Evolutionary conservation across 2,329 filamentous ascomycete genomes (phyloP), one percentile per base, ranked within the genome.

Genomic region (Dactylellina sp.): DNA sequence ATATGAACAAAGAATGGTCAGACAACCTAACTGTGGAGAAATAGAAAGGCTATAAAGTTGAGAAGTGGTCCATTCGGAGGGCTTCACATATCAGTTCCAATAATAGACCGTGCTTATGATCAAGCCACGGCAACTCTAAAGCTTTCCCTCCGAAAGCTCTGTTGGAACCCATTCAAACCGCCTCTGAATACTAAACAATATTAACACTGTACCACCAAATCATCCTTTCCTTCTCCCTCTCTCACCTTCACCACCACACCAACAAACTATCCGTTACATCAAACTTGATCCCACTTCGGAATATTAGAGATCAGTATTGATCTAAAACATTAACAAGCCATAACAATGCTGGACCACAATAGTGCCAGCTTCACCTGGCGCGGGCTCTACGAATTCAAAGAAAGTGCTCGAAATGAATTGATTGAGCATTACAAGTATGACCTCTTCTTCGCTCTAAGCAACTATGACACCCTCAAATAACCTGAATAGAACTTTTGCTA

Each of bases 361-460:
- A 66, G 46, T 37, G 57, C 50, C 49, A 74, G 70, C 25, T 74
- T 74, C 56, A 66, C 55, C 47, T 74, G 70, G 70, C 47, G 70
- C 11, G 56, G 70, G 11, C 61, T 74, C 24, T 61, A 74, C 42
- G 70, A 66, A 40, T 66, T 74, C 49, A 74, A 74, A 39, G 61
- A 74, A 14, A 52, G 49, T 42, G 55, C 70, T 18, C 55, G 47
- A 11, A 56, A 66, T 18, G 70, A 74, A 7, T 47, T 74, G 12
- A 62, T 74, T 18, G 55, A 66, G 18, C 53, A 74, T 11, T 74
- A 61, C 44, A 57, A 40, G 70, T 66, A 57, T 44, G 61, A 18
- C 11, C 22, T 14, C 22, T 25, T 42, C 12, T 35, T 16, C 16
- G 9, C 42, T 39, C 20, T 22, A 16, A 18, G 11, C 16, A 3